These are phyloP conservation scores for Serendipita sp. DNA, from an alignment of 768 basidiomycete species.

Conservation along the genomic window DNA sequence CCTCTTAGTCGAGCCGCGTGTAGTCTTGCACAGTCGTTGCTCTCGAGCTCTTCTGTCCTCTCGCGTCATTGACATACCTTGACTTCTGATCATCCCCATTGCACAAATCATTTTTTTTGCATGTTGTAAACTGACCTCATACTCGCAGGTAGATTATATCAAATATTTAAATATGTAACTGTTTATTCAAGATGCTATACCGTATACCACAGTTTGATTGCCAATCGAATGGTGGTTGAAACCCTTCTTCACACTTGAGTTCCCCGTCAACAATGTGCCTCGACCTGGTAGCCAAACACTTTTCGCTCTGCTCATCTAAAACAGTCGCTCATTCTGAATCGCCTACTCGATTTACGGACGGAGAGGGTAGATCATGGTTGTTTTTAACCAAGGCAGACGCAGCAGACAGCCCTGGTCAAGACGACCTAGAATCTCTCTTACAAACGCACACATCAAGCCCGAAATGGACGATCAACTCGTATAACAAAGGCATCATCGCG, in stretches of 20 bases:
- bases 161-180: no score
- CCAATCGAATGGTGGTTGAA: no score
- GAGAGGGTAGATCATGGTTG: background rate
- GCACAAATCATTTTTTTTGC: no score
- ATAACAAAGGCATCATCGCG: background rate
- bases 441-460: background rate
- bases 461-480: background rate
- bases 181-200: no score
- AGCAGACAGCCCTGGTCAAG: background rate
- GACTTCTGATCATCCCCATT: conserved; percentile 27
- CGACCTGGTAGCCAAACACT: background rate
- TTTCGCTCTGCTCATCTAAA: background rate
- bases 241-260: no score
- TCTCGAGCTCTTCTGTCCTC: conserved; percentile 19
- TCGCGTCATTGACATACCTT: conserved; percentile 66
- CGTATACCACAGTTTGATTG: no score
- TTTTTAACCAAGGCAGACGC: background rate
- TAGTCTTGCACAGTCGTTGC: background rate
- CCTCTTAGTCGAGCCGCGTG: conserved; percentile 72
- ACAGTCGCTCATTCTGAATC: background rate
- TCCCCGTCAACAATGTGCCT: background rate
- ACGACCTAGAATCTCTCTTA: background rate
- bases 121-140: no score
- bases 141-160: no score
- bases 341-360: background rate